Conservation (phyloP, 441 rosid genomes). For the Erysimum pusillum region DNA sequence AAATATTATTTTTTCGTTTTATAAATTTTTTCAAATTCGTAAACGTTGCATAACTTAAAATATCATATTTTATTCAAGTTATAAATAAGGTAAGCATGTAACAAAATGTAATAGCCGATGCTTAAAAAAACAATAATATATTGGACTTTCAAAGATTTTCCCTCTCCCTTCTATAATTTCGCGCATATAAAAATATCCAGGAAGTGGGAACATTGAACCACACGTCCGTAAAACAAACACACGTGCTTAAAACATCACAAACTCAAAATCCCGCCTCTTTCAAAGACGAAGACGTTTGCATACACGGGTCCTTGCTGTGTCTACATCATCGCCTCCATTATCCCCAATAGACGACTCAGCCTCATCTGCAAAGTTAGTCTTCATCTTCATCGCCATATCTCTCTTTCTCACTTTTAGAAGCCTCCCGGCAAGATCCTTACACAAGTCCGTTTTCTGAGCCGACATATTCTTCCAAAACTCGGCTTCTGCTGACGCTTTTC, state of each 20-base stretch:
- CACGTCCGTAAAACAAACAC: background rate
- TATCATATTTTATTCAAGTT: too few species aligned
- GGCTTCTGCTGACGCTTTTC: background rate
- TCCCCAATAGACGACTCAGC: conserved; percentile 35
- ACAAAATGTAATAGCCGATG: too few species aligned
- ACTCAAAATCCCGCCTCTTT: background rate
- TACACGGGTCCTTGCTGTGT: background rate
- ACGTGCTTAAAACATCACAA: background rate
- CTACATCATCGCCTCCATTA: background rate
- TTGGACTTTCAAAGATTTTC: too few species aligned
- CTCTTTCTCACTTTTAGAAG: background rate
- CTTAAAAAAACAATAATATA: too few species aligned
- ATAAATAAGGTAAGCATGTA: too few species aligned
- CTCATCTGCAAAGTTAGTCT: background rate
- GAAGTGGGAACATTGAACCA: too few species aligned
- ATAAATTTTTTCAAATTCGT: too few species aligned
- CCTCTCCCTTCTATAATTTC: too few species aligned
- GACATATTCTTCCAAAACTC: background rate
- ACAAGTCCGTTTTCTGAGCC: background rate
- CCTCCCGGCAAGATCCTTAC: background rate
- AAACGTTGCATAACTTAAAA: too few species aligned
- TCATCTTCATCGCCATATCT: rapidly evolving
- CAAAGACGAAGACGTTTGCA: conserved; percentile 33
- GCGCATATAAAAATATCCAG: too few species aligned
- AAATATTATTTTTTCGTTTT: too few species aligned